phyloP scores from a whole-genome alignment of 352 stramenopile species.

The Aphanomyces cochlioides region DNA sequence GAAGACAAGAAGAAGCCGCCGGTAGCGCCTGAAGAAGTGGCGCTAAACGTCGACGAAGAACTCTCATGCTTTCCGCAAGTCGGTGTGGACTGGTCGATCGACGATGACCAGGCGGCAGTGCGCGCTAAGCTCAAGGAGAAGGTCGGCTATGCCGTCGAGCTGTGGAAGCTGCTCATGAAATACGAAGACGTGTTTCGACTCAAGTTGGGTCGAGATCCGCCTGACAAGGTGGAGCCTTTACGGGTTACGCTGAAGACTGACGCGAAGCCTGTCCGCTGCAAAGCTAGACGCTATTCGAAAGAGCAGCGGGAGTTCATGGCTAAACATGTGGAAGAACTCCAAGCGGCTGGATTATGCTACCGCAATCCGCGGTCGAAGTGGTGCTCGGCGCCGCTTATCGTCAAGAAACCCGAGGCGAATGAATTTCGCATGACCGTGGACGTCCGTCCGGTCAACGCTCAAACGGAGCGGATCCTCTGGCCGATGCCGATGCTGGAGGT shows the following conservation, averaged over 20 bases:
- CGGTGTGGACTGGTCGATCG: background rate
- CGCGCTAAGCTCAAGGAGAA: conserved; percentile 12
- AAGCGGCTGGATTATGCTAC: conserved; percentile 18
- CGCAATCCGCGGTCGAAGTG: conserved; percentile 28
- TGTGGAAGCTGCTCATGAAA: background rate
- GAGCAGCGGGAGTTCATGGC: conserved; percentile 30
- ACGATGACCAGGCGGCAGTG: conserved; percentile 1
- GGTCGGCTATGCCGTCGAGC: background rate
- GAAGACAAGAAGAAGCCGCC: background rate
- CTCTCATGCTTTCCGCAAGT: conserved; percentile 2
- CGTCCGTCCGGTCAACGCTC: conserved; percentile 29
- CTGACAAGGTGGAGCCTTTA: conserved; percentile 27
- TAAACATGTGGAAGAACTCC: conserved; percentile 23
- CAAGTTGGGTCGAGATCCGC: conserved; percentile 28
- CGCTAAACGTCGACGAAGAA: conserved; percentile 4
- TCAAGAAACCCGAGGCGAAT: conserved; percentile 30
- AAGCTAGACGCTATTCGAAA: conserved; percentile 15
- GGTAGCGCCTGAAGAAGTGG: conserved; percentile 3
- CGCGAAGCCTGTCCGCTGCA: conserved; percentile 26
- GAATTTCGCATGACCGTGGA: conserved; percentile 30
- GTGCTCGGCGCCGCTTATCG: conserved; percentile 31
- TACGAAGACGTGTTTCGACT: conserved; percentile 27
- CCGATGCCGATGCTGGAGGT: conserved; percentile 31
- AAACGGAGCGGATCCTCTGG: conserved; percentile 30
- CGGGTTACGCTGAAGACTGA: conserved; percentile 30